Evolutionary conservation across 169 alveolate species (phyloP).

Genomic region (Babesia bovis): DNA sequence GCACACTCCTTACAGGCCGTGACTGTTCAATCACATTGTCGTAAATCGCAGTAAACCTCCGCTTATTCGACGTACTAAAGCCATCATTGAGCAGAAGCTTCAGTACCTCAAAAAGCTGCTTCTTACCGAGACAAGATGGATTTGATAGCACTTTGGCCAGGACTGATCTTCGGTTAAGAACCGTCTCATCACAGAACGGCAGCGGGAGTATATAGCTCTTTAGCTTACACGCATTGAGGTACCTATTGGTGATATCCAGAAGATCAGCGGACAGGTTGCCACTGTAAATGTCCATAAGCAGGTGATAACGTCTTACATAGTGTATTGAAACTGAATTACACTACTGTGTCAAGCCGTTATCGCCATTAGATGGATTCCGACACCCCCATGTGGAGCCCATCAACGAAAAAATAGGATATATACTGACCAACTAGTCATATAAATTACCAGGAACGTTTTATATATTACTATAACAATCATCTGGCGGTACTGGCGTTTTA

Average conservation of each 20-base stretch:
- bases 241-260: slow-evolving; percentile 42
- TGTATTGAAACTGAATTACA: background rate
- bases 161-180: slow-evolving; percentile 24
- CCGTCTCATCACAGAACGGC: slow-evolving; percentile 59
- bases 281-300: slow-evolving; percentile 19
- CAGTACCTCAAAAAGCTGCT: slow-evolving; percentile 39
- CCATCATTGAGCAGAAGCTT: background rate
- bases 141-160: slow-evolving; percentile 48
- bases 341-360: too few species aligned
- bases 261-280: slow-evolving; percentile 52
- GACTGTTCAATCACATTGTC: background rate
- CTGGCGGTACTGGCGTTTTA: slow-evolving; percentile 1
- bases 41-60: background rate
- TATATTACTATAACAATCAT: too few species aligned
- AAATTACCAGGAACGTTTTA: too few species aligned
- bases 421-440: too few species aligned
- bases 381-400: too few species aligned
- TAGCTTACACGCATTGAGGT: slow-evolving; percentile 37
- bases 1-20: background rate
- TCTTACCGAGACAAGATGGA: slow-evolving; percentile 40
- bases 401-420: too few species aligned
- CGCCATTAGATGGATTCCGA: too few species aligned
- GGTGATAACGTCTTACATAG: background rate
- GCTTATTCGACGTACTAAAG: background rate
- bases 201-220: slow-evolving; percentile 47